Conservation (phyloP, 768 basidiomycete genomes). For the Lactifluus pinguis region DNA sequence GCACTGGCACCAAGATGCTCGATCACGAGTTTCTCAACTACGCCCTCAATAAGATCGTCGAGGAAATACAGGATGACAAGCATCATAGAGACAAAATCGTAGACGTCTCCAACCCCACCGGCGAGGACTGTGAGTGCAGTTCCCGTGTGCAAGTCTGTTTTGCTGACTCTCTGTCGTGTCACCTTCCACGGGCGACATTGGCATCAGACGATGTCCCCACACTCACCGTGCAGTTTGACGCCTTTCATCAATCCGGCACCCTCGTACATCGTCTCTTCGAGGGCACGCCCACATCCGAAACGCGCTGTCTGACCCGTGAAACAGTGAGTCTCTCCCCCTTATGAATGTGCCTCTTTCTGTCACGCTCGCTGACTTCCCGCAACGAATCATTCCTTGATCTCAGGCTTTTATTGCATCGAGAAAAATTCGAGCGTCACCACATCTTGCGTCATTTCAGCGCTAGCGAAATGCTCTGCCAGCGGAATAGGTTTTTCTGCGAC, state of each 20-base stretch:
- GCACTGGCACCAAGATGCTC: constrained; percentile 99
- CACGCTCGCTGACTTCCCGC: constrained; percentile 40
- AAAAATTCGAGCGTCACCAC: constrained; percentile 95
- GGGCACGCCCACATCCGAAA: constrained; percentile 92
- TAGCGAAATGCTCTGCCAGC: constrained; percentile 96
- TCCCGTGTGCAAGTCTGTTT: neutral
- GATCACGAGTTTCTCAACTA: constrained; percentile 97
- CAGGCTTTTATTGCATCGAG: constrained; percentile 97
- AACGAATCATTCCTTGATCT: constrained; percentile 96
- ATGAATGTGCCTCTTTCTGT: neutral
- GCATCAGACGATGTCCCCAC: constrained; percentile 32
- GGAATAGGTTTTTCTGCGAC: constrained; percentile 98
- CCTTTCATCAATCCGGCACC: constrained; percentile 38
- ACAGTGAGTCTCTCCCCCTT: constrained; percentile 42
- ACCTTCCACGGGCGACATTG: constrained; percentile 49
- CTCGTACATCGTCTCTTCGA: constrained; percentile 91
- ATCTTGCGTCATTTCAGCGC: constrained; percentile 92
- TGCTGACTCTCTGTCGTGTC: constrained; percentile 32
- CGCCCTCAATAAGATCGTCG: constrained; percentile 84
- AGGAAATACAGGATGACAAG: constrained; percentile 77
- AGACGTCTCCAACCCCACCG: constrained; percentile 24
- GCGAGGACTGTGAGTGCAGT: constrained; percentile 56
- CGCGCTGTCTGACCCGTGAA: constrained; percentile 95
- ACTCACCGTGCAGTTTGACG: constrained; percentile 37
- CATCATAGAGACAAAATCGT: constrained; percentile 24